These are phyloP conservation scores for Spirogloea muscicola DNA, from an alignment of 139 green algal species.

Conservation along the genomic window DNA sequence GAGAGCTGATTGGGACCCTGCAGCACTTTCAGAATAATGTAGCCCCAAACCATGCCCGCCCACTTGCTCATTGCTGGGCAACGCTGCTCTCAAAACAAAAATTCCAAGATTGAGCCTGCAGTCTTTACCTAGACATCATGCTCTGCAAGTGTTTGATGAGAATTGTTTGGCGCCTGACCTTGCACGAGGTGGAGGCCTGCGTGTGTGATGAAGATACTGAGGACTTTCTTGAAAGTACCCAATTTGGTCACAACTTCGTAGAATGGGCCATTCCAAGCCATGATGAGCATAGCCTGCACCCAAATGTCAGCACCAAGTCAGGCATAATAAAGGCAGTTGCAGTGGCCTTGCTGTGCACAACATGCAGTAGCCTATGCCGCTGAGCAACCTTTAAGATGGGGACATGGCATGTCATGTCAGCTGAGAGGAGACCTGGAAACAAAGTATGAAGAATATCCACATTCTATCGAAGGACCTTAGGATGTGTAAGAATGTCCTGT, in stretches of 20 bases:
- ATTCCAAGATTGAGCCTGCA: too few species aligned
- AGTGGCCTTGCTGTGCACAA: background rate
- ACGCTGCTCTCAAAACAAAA: too few species aligned
- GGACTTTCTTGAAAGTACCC: conserved; percentile 16
- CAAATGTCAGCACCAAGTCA: background rate
- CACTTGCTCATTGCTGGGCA: too few species aligned
- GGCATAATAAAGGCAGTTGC: background rate
- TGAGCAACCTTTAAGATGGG: too few species aligned
- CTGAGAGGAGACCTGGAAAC: background rate
- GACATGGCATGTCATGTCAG: too few species aligned
- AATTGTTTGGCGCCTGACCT: background rate
- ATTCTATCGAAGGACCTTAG: conserved; percentile 5
- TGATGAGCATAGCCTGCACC: background rate
- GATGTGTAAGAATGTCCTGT: conserved; percentile 8
- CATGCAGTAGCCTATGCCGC: too few species aligned
- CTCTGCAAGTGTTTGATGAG: background rate
- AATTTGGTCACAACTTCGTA: conserved; percentile 4
- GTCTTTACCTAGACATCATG: background rate
- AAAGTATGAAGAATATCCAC: conserved; percentile 19
- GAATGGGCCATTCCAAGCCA: conserved; percentile 7
- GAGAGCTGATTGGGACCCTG: too few species aligned
- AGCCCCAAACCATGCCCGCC: too few species aligned
- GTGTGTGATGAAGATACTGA: conserved; percentile 8
- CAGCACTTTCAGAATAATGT: too few species aligned
- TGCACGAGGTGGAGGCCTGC: conserved; percentile 3